These are phyloP conservation scores for Barnettozyma sp. DNA, from an alignment of 805 yeast genomes.

Conservation along the genomic window DNA sequence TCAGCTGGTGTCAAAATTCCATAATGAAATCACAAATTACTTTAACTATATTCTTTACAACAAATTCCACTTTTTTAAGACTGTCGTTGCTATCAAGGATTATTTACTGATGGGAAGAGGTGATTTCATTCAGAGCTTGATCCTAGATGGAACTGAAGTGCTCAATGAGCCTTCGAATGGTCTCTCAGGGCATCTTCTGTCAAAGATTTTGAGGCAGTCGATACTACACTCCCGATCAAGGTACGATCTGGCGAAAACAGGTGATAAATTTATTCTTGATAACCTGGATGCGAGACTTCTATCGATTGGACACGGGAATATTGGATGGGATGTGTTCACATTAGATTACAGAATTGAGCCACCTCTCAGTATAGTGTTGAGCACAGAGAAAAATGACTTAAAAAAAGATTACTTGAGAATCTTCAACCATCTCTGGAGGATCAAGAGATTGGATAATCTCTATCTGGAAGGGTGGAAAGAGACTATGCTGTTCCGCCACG, in stretches of 20 bases:
- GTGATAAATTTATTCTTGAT: slow-evolving; percentile 34
- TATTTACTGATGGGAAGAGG: slow-evolving; percentile 67
- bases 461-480: slow-evolving; percentile 44
- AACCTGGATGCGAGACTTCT: slow-evolving; percentile 79
- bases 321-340: slow-evolving; percentile 92
- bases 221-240: slow-evolving; percentile 47
- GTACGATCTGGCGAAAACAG: slow-evolving; percentile 30
- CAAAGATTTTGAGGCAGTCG: slow-evolving; percentile 59
- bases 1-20: slow-evolving; percentile 35
- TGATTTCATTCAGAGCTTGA: slow-evolving; percentile 70
- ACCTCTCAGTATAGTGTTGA: slow-evolving; percentile 51
- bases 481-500: slow-evolving; percentile 26
- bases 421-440: slow-evolving; percentile 80
- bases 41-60: slow-evolving; percentile 43
- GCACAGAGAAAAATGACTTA: slow-evolving; percentile 37
- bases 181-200: slow-evolving; percentile 58
- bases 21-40: slow-evolving; percentile 45
- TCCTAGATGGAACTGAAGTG: slow-evolving; percentile 44
- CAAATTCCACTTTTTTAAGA: slow-evolving; percentile 43
- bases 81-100: slow-evolving; percentile 56
- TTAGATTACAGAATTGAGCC: slow-evolving; percentile 58
- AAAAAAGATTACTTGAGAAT: slow-evolving; percentile 63
- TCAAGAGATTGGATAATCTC: slow-evolving; percentile 53
- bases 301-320: slow-evolving; percentile 61
- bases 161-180: slow-evolving; percentile 57